Evolutionary conservation across 768 basidiomycete genomes (phyloP), one percentile per base, ranked within the genome.

Genomic region (Krasilnikovozyma curviuscula): DNA sequence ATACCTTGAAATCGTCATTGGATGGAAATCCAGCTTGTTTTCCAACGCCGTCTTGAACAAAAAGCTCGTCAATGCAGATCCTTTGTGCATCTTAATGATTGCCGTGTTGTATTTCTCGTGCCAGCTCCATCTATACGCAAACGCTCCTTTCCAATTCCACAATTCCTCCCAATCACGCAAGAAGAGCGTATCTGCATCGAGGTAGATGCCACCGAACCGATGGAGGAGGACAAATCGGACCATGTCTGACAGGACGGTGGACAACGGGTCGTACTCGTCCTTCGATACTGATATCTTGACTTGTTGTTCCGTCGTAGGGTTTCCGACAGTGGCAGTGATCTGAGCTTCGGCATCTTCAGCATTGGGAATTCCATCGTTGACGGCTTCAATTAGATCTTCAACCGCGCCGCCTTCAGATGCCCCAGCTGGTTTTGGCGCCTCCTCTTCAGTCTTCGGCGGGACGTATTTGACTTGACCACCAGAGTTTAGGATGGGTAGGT

Each of bases 161-260:
- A 98, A 69, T 56, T 97, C 91, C 61, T 93, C 89, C 93, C 93
- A 98, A 60, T 98, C 91, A 19, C 93, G 79, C 28, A 98, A 67
- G 56, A 98, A 77, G 54, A 98, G 76, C 8, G 86, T 95, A 62
- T 97, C 93, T 9, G 89, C 88, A 59, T 98, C 91, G 44, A 98
- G 76, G 61, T 97, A 98, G 41, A 88, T 82, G 13, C 91, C 91
- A 21, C 93, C 91, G 59, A 81, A 97, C 19, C 88, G 79, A 64
- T 98, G 84, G 53, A 84, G 88, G n/a, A 98, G 71, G 48, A 97
- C 78, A 63, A 97, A 98, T 21, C 91, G 79, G 16, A 85, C 91
- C 80, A 97, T 85, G 61, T 97, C 91, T 5, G 85, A 89, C 5
- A 95, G 68, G 56, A 93, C 86, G 59, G 91, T 86, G 2, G 84